Conservation (phyloP, 2,329 filamentous ascomycete species). For the Scytalidium lignicola region DNA sequence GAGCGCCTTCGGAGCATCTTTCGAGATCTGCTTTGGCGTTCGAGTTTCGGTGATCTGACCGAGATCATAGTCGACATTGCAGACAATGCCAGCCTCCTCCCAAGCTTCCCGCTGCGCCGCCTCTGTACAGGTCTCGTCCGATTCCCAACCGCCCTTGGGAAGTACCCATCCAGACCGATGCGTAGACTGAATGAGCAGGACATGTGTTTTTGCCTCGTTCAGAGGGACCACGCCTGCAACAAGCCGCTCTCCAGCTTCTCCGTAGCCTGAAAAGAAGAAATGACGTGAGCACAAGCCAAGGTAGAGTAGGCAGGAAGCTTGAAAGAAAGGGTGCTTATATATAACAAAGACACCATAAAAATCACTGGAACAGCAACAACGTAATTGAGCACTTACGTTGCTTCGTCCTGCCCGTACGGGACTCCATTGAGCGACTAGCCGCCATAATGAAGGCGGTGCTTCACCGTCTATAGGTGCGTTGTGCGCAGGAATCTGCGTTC, state of each 20-base stretch:
- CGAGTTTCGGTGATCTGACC: constrained; percentile 82
- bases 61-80: constrained; percentile 78
- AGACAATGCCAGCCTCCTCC: constrained; percentile 93
- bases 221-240: constrained; percentile 93
- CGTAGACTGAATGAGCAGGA: constrained; percentile 90
- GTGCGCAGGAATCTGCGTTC: constrained; percentile 10
- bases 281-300: constrained; percentile 23
- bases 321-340: constrained; percentile 10
- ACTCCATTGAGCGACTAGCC: constrained; percentile 58
- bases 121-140: constrained; percentile 80
- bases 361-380: background rate
- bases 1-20: constrained; percentile 54
- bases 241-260: constrained; percentile 83
- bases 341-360: background rate
- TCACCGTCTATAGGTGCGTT: constrained; percentile 17
- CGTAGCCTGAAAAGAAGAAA: constrained; percentile 65
- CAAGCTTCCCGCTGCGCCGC: constrained; percentile 89
- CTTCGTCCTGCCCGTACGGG: constrained; percentile 70
- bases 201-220: constrained; percentile 77
- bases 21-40: constrained; percentile 67
- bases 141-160: constrained; percentile 97
- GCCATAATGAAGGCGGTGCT: constrained; percentile 26
- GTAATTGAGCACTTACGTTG: constrained; percentile 62
- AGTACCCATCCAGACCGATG: constrained; percentile 91
- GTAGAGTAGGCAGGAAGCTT: constrained; percentile 5